Evolutionary conservation across 768 basidiomycete genomes (phyloP).

Genomic region (Gelatoporia subvermispora): DNA sequence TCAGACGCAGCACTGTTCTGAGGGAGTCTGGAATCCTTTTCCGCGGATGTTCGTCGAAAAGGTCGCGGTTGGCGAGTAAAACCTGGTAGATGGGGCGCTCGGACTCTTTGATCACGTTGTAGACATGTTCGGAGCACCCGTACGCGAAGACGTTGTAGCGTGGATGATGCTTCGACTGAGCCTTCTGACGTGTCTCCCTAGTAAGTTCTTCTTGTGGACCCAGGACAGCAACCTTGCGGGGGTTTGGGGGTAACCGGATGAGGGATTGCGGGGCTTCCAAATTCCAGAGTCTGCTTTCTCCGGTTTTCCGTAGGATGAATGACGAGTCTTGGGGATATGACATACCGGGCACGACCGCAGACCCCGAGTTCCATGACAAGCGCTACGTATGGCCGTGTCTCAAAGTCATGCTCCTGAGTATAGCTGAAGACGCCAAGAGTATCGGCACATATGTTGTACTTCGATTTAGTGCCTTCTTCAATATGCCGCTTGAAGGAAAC

Average conservation of each 20-base stretch:
- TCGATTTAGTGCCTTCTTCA: background rate
- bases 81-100: background rate
- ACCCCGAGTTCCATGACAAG: constrained; percentile 18
- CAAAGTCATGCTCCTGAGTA: background rate
- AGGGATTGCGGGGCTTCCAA: too few relatives aligned
- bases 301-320: background rate
- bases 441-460: background rate
- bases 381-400: constrained; percentile 15
- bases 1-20: too few relatives aligned
- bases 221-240: background rate
- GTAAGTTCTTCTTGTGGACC: too few relatives aligned
- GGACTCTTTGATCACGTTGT: constrained; percentile 5
- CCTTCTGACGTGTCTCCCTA: background rate
- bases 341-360: background rate
- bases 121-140: constrained; percentile 16
- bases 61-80: background rate
- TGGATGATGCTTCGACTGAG: constrained; percentile 12
- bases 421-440: background rate
- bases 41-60: background rate
- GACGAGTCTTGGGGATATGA: background rate
- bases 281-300: too few relatives aligned
- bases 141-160: constrained; percentile 15
- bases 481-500: constrained; percentile 18
- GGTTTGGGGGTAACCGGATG: too few relatives aligned
- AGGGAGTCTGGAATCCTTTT: background rate